Evolutionary conservation across 2,329 filamentous ascomycete species (phyloP).

Genomic region (Thelonectria blattea): DNA sequence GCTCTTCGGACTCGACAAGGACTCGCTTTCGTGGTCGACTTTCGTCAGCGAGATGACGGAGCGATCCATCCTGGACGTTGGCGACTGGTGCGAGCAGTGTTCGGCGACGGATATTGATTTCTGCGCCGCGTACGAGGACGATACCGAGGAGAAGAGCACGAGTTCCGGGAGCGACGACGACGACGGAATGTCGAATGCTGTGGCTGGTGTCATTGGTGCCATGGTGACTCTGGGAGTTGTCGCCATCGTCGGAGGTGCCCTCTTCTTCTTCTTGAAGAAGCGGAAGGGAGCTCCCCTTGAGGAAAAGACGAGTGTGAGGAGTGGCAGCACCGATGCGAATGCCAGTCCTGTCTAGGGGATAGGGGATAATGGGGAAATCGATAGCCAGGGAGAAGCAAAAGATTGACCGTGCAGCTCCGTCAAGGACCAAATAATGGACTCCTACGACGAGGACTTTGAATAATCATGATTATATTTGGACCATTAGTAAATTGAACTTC

Average conservation of each 20-base stretch:
- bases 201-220: conserved; percentile 44
- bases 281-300: conserved; percentile 19
- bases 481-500: neutral
- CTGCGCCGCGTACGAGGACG: conserved; percentile 41
- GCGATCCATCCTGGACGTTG: conserved; percentile 38
- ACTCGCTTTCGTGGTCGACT: conserved; percentile 37
- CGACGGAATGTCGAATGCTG: conserved; percentile 41
- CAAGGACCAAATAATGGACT: neutral
- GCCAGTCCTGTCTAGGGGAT: conserved; percentile 9
- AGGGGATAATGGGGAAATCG: conserved; percentile 1
- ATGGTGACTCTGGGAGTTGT: conserved; percentile 42
- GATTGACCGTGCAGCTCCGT: neutral
- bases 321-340: conserved; percentile 23
- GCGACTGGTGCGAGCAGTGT: conserved; percentile 42
- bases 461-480: neutral
- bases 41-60: conserved; percentile 40
- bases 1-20: conserved; percentile 39
- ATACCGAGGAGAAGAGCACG: conserved; percentile 17
- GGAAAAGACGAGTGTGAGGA: conserved; percentile 24
- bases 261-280: conserved; percentile 36
- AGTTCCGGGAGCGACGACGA: conserved; percentile 4
- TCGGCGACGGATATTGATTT: conserved; percentile 35
- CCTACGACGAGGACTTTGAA: neutral
- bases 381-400: neutral
- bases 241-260: conserved; percentile 23